Evolutionary conservation across 2,329 filamentous ascomycete genomes (phyloP).

Genomic region (Xylogone sp.): DNA sequence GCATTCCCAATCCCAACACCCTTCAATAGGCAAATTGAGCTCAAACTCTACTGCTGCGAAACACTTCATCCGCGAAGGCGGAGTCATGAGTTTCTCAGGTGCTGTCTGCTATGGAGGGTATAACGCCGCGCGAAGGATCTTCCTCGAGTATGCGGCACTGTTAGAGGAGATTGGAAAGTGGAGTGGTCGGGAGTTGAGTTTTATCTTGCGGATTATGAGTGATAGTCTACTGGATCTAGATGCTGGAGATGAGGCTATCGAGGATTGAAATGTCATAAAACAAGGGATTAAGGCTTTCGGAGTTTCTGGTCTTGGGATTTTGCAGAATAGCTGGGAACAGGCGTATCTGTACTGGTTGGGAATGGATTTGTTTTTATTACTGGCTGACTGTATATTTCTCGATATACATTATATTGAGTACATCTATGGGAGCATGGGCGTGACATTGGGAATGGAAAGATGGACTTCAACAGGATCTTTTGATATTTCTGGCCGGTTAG

Average conservation of each 20-base stretch:
- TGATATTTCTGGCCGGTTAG: too few species aligned
- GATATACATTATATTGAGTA: too few species aligned
- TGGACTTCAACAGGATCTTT: too few species aligned
- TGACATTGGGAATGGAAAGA: too few species aligned
- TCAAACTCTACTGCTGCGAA: slow-evolving; percentile 26
- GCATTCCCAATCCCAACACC: slow-evolving; percentile 29
- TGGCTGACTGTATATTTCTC: too few species aligned
- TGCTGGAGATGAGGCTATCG: slow-evolving; percentile 4
- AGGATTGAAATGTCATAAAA: background rate
- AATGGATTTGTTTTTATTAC: too few species aligned
- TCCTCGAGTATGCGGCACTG: slow-evolving; percentile 47
- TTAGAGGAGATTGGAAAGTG: slow-evolving; percentile 49
- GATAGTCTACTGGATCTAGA: slow-evolving; percentile 39
- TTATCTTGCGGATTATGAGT: slow-evolving; percentile 51
- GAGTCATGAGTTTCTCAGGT: slow-evolving; percentile 42
- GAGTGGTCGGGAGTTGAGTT: slow-evolving; percentile 38
- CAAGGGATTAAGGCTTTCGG: too few species aligned
- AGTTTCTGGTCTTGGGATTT: too few species aligned
- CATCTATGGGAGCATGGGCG: too few species aligned
- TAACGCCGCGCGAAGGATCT: slow-evolving; percentile 44
- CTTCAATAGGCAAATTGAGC: slow-evolving; percentile 15
- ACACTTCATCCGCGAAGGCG: slow-evolving; percentile 45
- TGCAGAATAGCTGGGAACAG: too few species aligned
- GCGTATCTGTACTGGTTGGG: too few species aligned
- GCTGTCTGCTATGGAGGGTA: slow-evolving; percentile 45